These are phyloP conservation scores for Globisporangium paroecandrum DNA, from an alignment of 352 stramenopile species.

Conservation along the genomic window DNA sequence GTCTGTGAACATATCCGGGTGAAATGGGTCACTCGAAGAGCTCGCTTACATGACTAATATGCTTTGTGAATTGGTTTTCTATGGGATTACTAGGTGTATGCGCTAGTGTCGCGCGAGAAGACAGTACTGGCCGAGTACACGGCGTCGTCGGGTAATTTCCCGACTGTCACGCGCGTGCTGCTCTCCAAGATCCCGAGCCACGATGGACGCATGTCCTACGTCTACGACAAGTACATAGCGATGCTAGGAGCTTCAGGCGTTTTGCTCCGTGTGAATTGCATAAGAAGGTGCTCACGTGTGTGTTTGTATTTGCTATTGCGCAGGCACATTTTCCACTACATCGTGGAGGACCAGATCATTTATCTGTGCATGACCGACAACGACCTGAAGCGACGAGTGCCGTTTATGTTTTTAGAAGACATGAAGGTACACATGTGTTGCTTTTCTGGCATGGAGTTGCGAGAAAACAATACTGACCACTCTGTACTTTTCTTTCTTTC, in stretches of 20 bases:
- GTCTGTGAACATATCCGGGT: background rate
- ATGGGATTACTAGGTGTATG: constrained; percentile 84
- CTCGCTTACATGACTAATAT: background rate
- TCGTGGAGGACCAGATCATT: constrained; percentile 94
- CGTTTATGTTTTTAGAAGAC: constrained; percentile 98
- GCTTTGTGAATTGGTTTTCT: background rate
- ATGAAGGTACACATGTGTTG: constrained; percentile 74
- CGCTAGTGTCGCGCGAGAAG: constrained; percentile 95
- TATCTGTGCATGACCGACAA: constrained; percentile 98
- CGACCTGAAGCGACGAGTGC: constrained; percentile 92
- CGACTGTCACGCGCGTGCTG: constrained; percentile 96
- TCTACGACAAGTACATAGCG: constrained; percentile 93
- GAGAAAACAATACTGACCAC: background rate
- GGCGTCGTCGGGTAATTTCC: constrained; percentile 95
- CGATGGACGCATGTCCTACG: constrained; percentile 96
- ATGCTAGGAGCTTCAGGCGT: background rate
- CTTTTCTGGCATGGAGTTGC: background rate
- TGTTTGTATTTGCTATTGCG: background rate
- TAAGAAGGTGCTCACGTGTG: background rate
- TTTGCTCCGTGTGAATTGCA: background rate
- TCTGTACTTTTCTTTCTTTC: no score
- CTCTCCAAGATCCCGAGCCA: constrained; percentile 94
- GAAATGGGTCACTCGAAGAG: background rate
- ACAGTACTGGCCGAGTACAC: constrained; percentile 98
- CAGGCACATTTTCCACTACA: constrained; percentile 94